Evolutionary conservation across 2,329 filamentous ascomycete species (phyloP), one percentile per base, ranked within the genome.

Genomic region (Exophiala phaeomuriformis): DNA sequence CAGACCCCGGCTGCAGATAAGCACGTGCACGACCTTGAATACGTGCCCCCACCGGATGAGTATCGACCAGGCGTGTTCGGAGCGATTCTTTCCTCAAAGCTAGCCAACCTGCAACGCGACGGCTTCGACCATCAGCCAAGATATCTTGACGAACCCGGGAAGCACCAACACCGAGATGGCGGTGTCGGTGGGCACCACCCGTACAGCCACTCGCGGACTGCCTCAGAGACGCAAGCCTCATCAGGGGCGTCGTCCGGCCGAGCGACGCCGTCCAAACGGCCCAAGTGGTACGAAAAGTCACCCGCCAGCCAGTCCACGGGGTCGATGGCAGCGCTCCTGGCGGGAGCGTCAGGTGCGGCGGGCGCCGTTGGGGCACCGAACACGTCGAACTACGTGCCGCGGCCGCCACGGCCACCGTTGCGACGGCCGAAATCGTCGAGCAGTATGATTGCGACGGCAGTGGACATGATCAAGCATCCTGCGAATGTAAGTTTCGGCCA

Each of bases 281-380:
- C 61, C 1, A 64, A 63, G 53, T 65, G 63, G 63, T 64, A 65
- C 49, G 60, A 64, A 36, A 61, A 61, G 37, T 42, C 31, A 35
- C 36, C 40, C 10, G 42, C 43, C 1, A 50, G 30, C 19, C 56
- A 57, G 4, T 57, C 57, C 5, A 59, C 32, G 6, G 49, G 49
- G 6, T 57, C 57, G 2, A 48, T 60, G 55, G 48, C 51, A 6
- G 50, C 51, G 3, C 49, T 61, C 29, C 40, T 61, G 9, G 55
- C 57, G 27, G 48, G 56, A 40, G 56, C 52, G 10, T 54, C 51
- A 5, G 29, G 53, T 9, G 36, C 58, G 27, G 51, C 54, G 3
- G 45, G 51, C n/a, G 54, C 52, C 8, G 9, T 56, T 5, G 54
- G 49, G 10, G 39, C 45, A 1, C 58, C 58, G 9, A 45, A 44